A percentile compares a stretch with the other conserved stretches of the same genome.
These are phyloP conservation scores for Aspergillus clavatus DNA, from an alignment of 2,329 filamentous ascomycete species.

Conservation along the genomic window DNA sequence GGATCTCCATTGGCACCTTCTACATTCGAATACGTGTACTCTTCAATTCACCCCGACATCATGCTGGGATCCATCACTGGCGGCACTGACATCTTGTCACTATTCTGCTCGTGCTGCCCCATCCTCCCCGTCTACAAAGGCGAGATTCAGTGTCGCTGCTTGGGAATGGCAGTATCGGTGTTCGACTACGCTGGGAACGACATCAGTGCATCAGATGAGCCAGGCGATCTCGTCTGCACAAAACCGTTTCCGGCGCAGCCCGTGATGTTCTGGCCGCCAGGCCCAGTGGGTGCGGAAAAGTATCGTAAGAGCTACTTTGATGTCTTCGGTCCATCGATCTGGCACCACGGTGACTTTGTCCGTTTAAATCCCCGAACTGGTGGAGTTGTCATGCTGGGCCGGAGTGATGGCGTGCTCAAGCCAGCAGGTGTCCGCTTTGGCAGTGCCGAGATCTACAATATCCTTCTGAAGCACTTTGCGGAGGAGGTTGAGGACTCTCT, in stretches of 20 bases:
- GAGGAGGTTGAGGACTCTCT: slow-evolving; percentile 76
- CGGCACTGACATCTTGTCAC: slow-evolving; percentile 91
- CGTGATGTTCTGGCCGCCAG: slow-evolving; percentile 72
- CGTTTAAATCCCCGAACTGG: slow-evolving; percentile 65
- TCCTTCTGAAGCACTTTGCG: slow-evolving; percentile 79
- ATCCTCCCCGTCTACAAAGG: slow-evolving; percentile 67
- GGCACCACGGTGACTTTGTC: slow-evolving; percentile 96
- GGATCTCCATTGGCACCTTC: slow-evolving; percentile 88
- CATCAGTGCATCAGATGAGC: slow-evolving; percentile 58
- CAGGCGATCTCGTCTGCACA: slow-evolving; percentile 84
- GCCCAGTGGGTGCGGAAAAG: slow-evolving; percentile 63
- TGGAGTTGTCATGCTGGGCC: slow-evolving; percentile 82
- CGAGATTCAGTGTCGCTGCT: slow-evolving; percentile 71
- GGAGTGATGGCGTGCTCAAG: slow-evolving; percentile 89
- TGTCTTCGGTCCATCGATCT: slow-evolving; percentile 62
- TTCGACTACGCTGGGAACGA: slow-evolving; percentile 56
- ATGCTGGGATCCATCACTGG: slow-evolving; percentile 93
- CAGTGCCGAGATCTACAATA: slow-evolving; percentile 91
- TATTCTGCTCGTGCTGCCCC: slow-evolving; percentile 82
- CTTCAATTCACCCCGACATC: slow-evolving; percentile 70
- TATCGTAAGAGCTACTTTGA: slow-evolving; percentile 87
- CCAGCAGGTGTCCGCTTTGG: slow-evolving; percentile 89
- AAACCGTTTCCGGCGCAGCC: slow-evolving; percentile 87
- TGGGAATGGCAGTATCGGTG: slow-evolving; percentile 68
- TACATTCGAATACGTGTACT: slow-evolving; percentile 86